A percentile compares a stretch with the other conserved stretches of the same genome.
phyloP scores from a whole-genome alignment of 306 rosid species.

The Prunus mongolica region DNA sequence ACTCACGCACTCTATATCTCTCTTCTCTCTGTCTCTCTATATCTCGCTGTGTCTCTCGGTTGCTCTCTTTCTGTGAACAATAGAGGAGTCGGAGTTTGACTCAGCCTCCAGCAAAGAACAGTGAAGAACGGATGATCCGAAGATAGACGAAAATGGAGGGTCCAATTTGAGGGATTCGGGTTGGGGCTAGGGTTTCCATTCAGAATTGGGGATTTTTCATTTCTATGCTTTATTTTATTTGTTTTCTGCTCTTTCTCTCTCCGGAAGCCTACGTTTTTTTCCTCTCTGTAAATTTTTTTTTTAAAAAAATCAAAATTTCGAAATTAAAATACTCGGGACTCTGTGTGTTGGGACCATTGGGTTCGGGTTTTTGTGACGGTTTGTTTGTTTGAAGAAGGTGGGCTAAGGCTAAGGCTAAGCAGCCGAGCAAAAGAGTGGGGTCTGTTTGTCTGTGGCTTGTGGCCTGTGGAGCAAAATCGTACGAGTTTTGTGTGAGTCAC shows the following conservation, averaged over 20 bases:
- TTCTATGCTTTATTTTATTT: constrained; percentile 1
- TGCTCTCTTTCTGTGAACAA: background rate
- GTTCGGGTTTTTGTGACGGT: background rate
- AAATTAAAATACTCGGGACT: background rate
- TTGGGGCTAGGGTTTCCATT: constrained; percentile 52
- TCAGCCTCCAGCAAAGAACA: constrained; percentile 48
- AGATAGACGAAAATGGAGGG: constrained; percentile 22
- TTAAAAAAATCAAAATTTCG: background rate
- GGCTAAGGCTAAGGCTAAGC: background rate
- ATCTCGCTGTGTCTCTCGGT: background rate
- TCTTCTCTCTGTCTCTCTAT: constrained; percentile 3
- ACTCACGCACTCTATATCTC: background rate
- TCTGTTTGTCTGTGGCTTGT: background rate
- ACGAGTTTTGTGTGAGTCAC: background rate
- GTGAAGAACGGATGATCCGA: constrained; percentile 20
- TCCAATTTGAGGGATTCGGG: constrained; percentile 29
- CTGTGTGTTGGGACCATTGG: background rate
- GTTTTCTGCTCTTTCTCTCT: background rate
- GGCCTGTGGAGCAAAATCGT: background rate
- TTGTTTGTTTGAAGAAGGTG: background rate
- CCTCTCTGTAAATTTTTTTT: background rate
- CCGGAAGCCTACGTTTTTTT: background rate
- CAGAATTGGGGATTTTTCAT: constrained; percentile 43
- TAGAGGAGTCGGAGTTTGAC: background rate
- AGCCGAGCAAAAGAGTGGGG: background rate